Base-by-base conservation (phyloP, 306 rosid species). In the Sicyos edulis region DNA sequence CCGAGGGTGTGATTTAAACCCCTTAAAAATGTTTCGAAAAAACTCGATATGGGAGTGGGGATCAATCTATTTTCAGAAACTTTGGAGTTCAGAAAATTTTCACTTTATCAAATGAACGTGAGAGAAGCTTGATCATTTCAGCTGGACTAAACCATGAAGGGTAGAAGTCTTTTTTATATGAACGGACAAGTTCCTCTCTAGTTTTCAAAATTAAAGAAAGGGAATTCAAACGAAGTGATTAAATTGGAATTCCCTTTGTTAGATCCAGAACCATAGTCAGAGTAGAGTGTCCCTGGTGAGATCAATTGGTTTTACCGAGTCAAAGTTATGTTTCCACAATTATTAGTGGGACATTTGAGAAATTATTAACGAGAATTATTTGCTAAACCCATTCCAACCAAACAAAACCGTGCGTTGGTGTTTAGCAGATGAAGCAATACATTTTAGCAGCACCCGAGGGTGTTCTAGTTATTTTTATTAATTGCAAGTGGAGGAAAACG, bases 391-490 rank as follows among this genome's bases (percentile, higher is more conserved):
- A 3, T 34, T 32, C 49, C 49, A 32, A n/a, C 67, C 7, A 34
- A 13, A 32, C 1, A 15, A 61, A 22, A 32, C 49, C 68, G 15
- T 15, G 11, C 49, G 10, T 34, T 62, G 14, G 68, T 62, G 68
- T 62, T 15, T 42, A 8, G 68, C 26, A 62, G 22, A 62, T 62
- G 20, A 32, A 15, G 67, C 17, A 7, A 61, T 6, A 62, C 7
- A 42, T 62, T 37, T 61, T 44, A 16, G 68, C 14, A 61, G 68
- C 68, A 62, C 19, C 5, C 11, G 9, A 60, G 66, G 66, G 19
- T 60, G 37, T 19, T 14, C 6, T 13, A 7, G 66, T 60, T 59
- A 2, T 59, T 59, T 59, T 24, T 26, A 19, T 26, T 40, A 59
- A 26, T 61, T 61, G 21, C 47, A 32, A 32, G 68, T 32, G 68